Conservation (phyloP, 306 rosid genomes). For the Medicago ruthenica region DNA sequence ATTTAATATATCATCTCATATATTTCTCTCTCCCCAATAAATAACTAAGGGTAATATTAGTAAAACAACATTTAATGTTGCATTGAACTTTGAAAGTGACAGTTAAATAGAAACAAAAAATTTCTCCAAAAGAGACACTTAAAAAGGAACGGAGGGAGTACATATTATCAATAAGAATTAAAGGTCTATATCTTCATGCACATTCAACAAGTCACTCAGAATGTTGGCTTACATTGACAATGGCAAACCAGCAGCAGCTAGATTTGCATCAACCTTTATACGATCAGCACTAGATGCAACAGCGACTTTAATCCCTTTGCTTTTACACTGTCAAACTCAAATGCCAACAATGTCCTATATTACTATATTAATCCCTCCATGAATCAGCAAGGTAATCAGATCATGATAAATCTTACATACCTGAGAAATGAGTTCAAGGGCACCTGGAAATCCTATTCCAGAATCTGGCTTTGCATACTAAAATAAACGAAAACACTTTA, state of each 20-base stretch:
- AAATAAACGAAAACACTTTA: slow-evolving; percentile 42
- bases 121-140: no score
- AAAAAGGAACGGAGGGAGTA: no score
- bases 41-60: no score
- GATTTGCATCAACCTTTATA: slow-evolving; percentile 95
- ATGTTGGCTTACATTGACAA: slow-evolving; percentile 72
- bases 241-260: slow-evolving; percentile 89
- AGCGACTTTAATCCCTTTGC: slow-evolving; percentile 94
- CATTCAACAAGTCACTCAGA: slow-evolving; percentile 33
- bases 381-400: slow-evolving; percentile 42
- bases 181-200: slow-evolving; percentile 34
- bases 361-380: slow-evolving; percentile 38
- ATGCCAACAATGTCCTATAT: slow-evolving; percentile 34
- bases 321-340: slow-evolving; percentile 71
- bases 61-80: no score
- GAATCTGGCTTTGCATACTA: slow-evolving; percentile 97
- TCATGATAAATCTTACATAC: slow-evolving; percentile 47
- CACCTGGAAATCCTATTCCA: slow-evolving; percentile 96
- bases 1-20: no score
- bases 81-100: no score
- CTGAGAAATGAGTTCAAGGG: slow-evolving; percentile 89
- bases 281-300: slow-evolving; percentile 99
- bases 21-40: no score
- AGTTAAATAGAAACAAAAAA: no score
- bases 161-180: slow-evolving; percentile 14